Evolutionary conservation across 169 alveolate species (phyloP).

Genomic region (Cryptosporidium ubiquitum): DNA sequence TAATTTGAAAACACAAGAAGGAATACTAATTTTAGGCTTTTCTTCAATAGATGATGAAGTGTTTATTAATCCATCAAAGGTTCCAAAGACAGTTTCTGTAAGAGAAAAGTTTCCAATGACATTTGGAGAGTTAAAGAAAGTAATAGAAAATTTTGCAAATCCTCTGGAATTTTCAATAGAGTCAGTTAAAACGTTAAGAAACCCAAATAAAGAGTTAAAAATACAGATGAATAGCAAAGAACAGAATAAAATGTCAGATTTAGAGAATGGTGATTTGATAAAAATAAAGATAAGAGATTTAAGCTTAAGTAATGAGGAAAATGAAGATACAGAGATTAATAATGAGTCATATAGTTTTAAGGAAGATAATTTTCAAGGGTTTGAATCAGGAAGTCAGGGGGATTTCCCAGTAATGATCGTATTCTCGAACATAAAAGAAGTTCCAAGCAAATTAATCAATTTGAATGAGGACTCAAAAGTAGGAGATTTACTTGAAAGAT

Average conservation of each 20-base stretch:
- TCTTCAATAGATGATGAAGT: background rate
- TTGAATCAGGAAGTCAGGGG: background rate
- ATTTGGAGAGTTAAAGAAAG: background rate
- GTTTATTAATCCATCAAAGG: background rate
- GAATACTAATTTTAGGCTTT: constrained; percentile 28
- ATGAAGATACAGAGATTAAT: background rate
- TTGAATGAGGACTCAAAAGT: background rate
- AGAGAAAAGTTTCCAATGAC: constrained; percentile 20
- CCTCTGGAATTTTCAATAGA: constrained; percentile 22
- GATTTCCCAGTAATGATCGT: constrained; percentile 18
- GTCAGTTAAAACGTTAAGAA: constrained; percentile 4
- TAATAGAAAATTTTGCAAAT: background rate
- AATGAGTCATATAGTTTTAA: background rate
- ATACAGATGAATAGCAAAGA: background rate
- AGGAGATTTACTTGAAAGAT: background rate
- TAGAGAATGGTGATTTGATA: constrained; percentile 29
- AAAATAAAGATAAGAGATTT: constrained; percentile 3
- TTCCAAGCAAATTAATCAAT: background rate
- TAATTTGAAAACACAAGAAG: background rate
- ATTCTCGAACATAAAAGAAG: constrained; percentile 8
- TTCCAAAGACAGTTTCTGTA: constrained; percentile 15
- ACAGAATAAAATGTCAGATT: background rate
- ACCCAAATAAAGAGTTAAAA: constrained; percentile 2
- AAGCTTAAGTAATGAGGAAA: background rate
- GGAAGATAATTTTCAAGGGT: background rate